Conservation (phyloP, 2,329 filamentous ascomycete genomes). For the Endothia cerciana region DNA sequence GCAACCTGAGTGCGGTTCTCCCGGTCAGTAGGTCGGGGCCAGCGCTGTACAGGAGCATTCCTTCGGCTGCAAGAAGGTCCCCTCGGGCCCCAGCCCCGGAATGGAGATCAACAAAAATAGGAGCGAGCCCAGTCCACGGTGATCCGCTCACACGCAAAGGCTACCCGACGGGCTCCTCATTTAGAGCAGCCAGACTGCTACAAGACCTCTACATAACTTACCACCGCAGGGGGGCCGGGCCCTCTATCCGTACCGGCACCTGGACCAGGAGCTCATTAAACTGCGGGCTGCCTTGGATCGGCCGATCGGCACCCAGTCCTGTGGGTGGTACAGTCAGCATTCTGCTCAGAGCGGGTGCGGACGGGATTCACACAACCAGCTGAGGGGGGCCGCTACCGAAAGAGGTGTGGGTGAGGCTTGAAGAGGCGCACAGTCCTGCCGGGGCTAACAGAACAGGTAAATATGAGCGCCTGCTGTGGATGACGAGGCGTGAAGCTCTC, state of each 20-base stretch:
- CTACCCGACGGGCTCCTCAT: neutral
- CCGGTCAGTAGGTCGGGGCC: neutral
- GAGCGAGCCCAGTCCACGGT: neutral
- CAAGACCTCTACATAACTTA: neutral
- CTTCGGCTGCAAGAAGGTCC: neutral
- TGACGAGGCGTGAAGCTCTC: neutral
- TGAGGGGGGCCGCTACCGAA: no score
- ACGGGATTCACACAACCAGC: no score
- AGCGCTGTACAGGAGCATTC: neutral
- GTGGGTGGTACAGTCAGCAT: neutral
- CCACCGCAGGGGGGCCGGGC: neutral
- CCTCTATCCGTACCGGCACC: neutral
- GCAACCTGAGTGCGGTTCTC: neutral
- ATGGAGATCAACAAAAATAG: neutral
- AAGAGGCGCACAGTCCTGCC: no score
- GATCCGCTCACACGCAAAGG: neutral
- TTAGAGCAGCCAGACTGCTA: neutral
- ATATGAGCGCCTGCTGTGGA: neutral
- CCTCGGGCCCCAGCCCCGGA: neutral
- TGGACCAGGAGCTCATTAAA: no score
- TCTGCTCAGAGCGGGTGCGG: neutral
- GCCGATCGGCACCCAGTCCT: neutral
- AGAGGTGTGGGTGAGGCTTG: no score
- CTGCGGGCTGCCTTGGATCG: neutral
- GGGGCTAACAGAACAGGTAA: neutral